Base-by-base conservation (phyloP, 1,284 basidiomycete species). In the Naganishia sp. region DNA sequence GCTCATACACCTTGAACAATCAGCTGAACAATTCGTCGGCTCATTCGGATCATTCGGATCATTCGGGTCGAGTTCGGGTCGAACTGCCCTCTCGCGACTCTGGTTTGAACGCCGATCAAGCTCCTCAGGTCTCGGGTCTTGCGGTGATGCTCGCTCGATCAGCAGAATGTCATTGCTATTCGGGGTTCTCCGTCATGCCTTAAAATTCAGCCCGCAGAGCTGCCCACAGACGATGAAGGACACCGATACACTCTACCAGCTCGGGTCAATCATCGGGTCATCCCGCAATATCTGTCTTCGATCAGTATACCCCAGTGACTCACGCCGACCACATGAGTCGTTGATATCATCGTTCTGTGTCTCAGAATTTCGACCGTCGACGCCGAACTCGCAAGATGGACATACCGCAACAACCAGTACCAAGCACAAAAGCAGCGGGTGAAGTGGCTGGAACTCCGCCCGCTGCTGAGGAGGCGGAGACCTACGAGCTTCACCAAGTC, bases 391-490 rank as follows among this genome's bases (percentile, higher is more conserved):
- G 3, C 21, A 42, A 28, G 6, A 61, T 61, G 59, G 59, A 61
- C 39, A 52, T 61, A 43, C 59, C 59, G 13, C 59, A 61, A 48
- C 48, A 49, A 52, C 33, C 45, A 33, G 39, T 52, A 52, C 48
- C 59, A 21, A 52, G 46, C 3, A 50, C 48, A 6, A 31, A 36
- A 11, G 39, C 59, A 43, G 44, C 50, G 13, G 59, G 48, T 6
- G 48, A 50, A 16, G 18, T 52, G 11, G 48, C 48, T 43, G 59
- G 59, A 11, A 61, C 33, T 33, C 48, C 57, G 10, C 59, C 59
- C 3, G 59, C 49, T 4, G 45, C 45, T 43, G 59, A 61, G 42
- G 36, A 50, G 23, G 59, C 59, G 16, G 39, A 61, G 7, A 36
- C 59, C 4, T 52, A 52, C 48, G 59, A 52, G n/a, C 11, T 61